Evolutionary conservation across 2,329 filamentous ascomycete species (phyloP).

Genomic region (Pyrenophora tritici-repentis): DNA sequence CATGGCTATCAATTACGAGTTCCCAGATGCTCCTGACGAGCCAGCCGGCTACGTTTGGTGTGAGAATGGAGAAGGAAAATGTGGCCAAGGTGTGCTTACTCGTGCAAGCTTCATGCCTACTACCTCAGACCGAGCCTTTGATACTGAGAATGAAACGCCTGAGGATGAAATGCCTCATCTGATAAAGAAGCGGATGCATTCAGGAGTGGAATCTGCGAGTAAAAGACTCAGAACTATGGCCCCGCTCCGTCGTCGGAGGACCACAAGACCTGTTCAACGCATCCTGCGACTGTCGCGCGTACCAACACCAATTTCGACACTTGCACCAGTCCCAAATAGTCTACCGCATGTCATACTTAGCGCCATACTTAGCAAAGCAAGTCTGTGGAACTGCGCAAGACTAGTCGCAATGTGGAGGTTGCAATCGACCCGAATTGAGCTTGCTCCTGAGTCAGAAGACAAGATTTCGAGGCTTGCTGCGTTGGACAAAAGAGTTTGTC

Average conservation of each 20-base stretch:
- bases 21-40: slow-evolving; percentile 6
- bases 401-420: background rate
- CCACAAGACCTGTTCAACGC: too few relatives aligned
- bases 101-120: slow-evolving; percentile 5
- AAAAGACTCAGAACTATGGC: too few relatives aligned
- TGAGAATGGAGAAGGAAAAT: background rate
- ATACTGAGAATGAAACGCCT: background rate
- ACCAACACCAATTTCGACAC: too few relatives aligned
- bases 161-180: too few relatives aligned
- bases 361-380: background rate
- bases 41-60: slow-evolving; percentile 11
- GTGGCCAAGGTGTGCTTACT: slow-evolving; percentile 8
- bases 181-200: too few relatives aligned
- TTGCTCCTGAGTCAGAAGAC: background rate
- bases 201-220: too few relatives aligned
- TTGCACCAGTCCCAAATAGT: too few relatives aligned
- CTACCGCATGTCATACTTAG: too few relatives aligned
- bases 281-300: too few relatives aligned
- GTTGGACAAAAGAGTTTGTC: slow-evolving; percentile 3
- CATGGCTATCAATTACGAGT: slow-evolving; percentile 15
- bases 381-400: background rate
- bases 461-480: slow-evolving; percentile 1
- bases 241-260: too few relatives aligned
- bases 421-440: slow-evolving; percentile 1
- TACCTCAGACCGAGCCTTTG: too few relatives aligned